These are phyloP conservation scores for Alternaria brassicae DNA, from an alignment of 2,329 filamentous ascomycete species.

Conservation along the genomic window DNA sequence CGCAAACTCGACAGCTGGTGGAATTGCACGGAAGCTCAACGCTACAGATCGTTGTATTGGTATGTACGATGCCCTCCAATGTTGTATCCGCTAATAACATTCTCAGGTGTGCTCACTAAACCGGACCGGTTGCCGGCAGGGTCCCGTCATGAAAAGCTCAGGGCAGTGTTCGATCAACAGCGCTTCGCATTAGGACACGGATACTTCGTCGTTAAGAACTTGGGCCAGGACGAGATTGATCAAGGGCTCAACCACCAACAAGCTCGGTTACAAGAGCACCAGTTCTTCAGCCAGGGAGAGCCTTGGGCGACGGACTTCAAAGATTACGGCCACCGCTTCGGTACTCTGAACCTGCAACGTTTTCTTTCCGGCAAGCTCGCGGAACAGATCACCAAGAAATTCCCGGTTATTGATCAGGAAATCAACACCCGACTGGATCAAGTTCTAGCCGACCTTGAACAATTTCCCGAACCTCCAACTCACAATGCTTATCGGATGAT, in stretches of 20 bases:
- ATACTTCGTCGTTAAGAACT: conserved; percentile 78
- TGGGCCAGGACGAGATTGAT: conserved; percentile 61
- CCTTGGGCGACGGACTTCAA: conserved; percentile 58
- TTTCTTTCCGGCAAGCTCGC: conserved; percentile 59
- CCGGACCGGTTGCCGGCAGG: conserved; percentile 72
- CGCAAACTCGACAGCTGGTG: conserved; percentile 74
- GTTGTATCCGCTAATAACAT: neutral
- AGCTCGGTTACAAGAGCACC: conserved; percentile 58
- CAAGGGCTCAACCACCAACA: conserved; percentile 52
- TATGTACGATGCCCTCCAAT: conserved; percentile 18
- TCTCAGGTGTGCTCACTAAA: conserved; percentile 80
- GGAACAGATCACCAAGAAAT: conserved; percentile 48
- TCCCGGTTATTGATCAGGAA: conserved; percentile 55
- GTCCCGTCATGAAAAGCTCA: conserved; percentile 62
- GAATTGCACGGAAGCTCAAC: conserved; percentile 53
- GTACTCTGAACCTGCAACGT: conserved; percentile 59
- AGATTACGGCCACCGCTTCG: conserved; percentile 56
- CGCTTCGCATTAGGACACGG: conserved; percentile 73
- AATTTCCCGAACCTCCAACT: conserved; percentile 70
- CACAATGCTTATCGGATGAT: conserved; percentile 72
- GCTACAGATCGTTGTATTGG: conserved; percentile 55
- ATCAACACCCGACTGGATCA: conserved; percentile 57
- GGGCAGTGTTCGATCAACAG: conserved; percentile 67
- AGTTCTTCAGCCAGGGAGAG: conserved; percentile 56
- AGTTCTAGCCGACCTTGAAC: conserved; percentile 60